These are phyloP conservation scores for Rhododendron ferrugineum DNA, from an alignment of 148 eudicot species.

Conservation along the genomic window DNA sequence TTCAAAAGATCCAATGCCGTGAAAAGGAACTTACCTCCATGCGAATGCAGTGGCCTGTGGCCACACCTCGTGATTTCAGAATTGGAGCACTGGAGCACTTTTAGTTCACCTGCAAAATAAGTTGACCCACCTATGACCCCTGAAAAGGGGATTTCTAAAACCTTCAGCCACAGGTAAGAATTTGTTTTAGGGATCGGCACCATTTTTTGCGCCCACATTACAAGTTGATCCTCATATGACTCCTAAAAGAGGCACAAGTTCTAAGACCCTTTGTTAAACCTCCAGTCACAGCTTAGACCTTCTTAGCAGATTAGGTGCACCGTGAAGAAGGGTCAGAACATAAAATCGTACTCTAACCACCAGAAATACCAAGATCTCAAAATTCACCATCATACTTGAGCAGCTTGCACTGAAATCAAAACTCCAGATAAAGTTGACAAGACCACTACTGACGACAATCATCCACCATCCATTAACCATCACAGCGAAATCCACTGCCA, in stretches of 20 bases:
- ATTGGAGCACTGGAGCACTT: neutral
- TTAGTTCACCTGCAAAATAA: neutral
- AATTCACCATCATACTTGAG: neutral
- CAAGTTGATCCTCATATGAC: neutral
- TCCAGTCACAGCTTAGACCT: neutral
- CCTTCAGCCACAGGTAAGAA: neutral
- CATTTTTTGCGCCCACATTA: neutral
- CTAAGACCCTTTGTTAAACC: neutral
- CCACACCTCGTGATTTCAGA: neutral
- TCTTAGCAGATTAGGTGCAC: conserved; percentile 2
- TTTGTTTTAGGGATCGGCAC: neutral
- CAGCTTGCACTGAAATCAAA: neutral
- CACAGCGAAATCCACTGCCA: neutral
- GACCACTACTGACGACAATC: neutral
- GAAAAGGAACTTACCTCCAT: neutral
- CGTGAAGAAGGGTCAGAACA: neutral
- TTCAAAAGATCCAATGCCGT: neutral
- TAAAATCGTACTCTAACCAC: neutral
- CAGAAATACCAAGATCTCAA: neutral
- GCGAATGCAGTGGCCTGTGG: neutral
- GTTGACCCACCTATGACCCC: neutral
- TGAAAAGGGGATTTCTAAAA: neutral
- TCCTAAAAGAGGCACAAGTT: neutral
- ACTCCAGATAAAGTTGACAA: neutral
- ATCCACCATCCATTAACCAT: neutral